Conservation (phyloP, 2,329 filamentous ascomycete species). For the Curvularia eragrostidis region DNA sequence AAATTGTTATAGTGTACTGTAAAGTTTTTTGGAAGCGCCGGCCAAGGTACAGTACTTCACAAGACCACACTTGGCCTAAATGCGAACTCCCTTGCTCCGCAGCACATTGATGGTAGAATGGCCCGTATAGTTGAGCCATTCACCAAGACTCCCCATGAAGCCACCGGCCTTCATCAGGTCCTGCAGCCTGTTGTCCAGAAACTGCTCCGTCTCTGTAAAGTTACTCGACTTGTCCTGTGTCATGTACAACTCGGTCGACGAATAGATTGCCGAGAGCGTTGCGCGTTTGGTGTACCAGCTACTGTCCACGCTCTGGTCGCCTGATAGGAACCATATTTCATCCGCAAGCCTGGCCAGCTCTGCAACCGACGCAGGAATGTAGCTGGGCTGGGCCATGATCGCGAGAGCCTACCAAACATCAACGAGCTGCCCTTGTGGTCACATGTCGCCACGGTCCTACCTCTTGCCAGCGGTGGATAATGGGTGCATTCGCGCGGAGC, state of each 20-base stretch:
- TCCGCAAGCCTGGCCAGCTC: conserved; percentile 86
- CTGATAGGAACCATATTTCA: conserved; percentile 88
- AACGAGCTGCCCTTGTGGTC: conserved; percentile 1
- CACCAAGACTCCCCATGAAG: conserved; percentile 67
- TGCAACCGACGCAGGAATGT: conserved; percentile 75
- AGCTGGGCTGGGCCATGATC: conserved; percentile 83
- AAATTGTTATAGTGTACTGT: not conserved
- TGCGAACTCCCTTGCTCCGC: conserved; percentile 83
- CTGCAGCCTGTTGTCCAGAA: conserved; percentile 76
- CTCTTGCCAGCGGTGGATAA: conserved; percentile 86
- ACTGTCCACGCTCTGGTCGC: conserved; percentile 80
- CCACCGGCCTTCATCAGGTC: conserved; percentile 71
- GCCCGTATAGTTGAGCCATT: conserved; percentile 85
- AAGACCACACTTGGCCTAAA: conserved; percentile 60
- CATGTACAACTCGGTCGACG: conserved; percentile 85
- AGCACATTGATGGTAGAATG: conserved; percentile 80
- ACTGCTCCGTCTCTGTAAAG: conserved; percentile 79
- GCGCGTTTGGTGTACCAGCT: conserved; percentile 84
- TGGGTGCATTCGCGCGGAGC: conserved; percentile 72
- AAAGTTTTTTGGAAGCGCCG: not conserved
- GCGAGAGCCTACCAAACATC: conserved; percentile 71
- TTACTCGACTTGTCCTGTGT: conserved; percentile 79
- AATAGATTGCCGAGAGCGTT: conserved; percentile 70
- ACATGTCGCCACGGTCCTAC: conserved; percentile 58
- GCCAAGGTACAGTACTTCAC: not conserved